Conservation (phyloP, 2,329 filamentous ascomycete genomes). For the Ophiostoma himal-ulmi region DNA sequence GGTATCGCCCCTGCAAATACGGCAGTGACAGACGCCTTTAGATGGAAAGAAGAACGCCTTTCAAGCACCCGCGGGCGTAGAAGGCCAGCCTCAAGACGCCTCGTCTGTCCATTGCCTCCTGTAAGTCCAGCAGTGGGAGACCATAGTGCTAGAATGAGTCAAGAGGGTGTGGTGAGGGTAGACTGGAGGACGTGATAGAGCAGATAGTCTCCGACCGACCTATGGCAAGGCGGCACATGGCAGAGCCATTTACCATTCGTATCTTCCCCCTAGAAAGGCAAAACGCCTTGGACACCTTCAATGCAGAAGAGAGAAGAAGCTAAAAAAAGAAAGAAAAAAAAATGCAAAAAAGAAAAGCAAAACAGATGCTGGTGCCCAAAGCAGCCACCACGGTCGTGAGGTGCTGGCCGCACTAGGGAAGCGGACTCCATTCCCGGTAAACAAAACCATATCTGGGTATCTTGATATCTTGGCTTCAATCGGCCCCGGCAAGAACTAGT, state of each 20-base stretch:
- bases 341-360: neutral
- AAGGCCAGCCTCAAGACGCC: neutral
- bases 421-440: neutral
- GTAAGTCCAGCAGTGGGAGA: neutral
- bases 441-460: neutral
- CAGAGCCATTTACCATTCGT: neutral
- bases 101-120: neutral
- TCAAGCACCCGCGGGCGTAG: neutral
- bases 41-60: neutral
- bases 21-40: neutral
- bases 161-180: conserved; percentile 1
- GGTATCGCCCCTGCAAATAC: neutral
- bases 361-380: neutral
- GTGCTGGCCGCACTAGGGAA: neutral
- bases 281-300: neutral
- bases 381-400: neutral
- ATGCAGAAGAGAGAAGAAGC: neutral
- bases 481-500: neutral
- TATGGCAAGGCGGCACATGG: conserved; percentile 9
- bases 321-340: too few species aligned
- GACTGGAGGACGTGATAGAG: neutral
- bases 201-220: neutral
- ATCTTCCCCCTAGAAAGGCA: neutral
- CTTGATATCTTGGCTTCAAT: neutral
- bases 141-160: neutral